Conservation (phyloP, 495 filamentous ascomycete genomes). For the Lophiostoma macrostomum region DNA sequence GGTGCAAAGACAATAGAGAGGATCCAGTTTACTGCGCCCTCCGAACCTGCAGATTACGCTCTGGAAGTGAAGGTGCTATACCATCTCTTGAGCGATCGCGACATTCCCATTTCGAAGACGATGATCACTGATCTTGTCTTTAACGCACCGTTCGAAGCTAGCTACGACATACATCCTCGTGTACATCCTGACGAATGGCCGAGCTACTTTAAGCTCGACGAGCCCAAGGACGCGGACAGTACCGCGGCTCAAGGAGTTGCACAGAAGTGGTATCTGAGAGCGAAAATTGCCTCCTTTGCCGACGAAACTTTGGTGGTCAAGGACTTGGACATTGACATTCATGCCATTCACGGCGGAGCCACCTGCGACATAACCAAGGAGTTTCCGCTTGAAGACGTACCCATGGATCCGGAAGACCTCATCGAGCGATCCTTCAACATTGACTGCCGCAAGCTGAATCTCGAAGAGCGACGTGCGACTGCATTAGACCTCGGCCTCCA, state of each 20-base stretch:
- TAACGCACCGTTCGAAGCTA: constrained; percentile 80
- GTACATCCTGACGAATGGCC: constrained; percentile 80
- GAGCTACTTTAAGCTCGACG: constrained; percentile 64
- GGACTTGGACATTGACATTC: constrained; percentile 56
- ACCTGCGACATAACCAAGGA: constrained; percentile 47
- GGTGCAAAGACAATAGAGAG: constrained; percentile 43
- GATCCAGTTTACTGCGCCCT: constrained; percentile 47
- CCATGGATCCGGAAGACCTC: constrained; percentile 60
- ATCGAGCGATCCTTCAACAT: constrained; percentile 68
- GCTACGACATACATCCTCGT: constrained; percentile 76
- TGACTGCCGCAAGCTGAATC: constrained; percentile 63
- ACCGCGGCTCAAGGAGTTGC: constrained; percentile 54
- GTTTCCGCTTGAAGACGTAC: constrained; percentile 35
- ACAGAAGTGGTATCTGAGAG: constrained; percentile 76
- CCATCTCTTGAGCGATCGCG: constrained; percentile 72
- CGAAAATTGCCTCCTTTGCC: constrained; percentile 71
- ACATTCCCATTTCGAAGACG: constrained; percentile 77
- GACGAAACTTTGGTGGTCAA: constrained; percentile 66
- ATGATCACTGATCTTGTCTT: constrained; percentile 64
- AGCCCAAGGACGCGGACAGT: constrained; percentile 25
- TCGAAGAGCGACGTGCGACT: constrained; percentile 75
- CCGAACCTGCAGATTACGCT: constrained; percentile 60
- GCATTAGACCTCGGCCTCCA: constrained; percentile 70
- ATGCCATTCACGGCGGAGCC: constrained; percentile 55
- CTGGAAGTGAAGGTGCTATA: constrained; percentile 73